These are phyloP conservation scores for Ophiosphaerella korrae DNA, from an alignment of 2,329 filamentous ascomycete genomes.

Conservation along the genomic window DNA sequence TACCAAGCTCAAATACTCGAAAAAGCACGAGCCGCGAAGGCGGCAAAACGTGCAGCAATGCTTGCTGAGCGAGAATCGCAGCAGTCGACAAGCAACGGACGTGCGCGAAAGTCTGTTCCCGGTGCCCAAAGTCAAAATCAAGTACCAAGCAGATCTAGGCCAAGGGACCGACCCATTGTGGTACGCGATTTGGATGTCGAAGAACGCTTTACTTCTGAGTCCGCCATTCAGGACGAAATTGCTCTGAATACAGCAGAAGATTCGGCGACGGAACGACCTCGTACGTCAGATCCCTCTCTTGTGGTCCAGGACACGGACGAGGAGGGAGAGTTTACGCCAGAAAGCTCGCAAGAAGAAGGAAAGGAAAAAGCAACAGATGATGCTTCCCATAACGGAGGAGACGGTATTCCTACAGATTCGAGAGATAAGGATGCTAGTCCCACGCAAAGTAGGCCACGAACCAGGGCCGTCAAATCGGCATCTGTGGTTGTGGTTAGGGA, in stretches of 20 bases:
- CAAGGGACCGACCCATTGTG: background rate
- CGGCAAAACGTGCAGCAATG: constrained; percentile 12
- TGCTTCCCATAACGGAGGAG: background rate
- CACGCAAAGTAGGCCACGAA: background rate
- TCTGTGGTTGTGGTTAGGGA: constrained; percentile 6
- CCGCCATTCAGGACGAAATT: background rate
- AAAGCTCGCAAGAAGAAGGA: background rate
- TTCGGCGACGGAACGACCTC: background rate
- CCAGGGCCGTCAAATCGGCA: background rate
- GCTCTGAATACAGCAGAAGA: background rate
- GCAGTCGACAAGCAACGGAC: background rate
- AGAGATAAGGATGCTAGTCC: background rate
- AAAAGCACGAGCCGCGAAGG: constrained; percentile 21
- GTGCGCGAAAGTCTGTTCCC: constrained; percentile 15
- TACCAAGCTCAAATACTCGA: constrained; percentile 1
- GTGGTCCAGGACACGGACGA: constrained; percentile 17
- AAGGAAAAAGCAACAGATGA: background rate
- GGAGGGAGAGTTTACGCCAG: constrained; percentile 8
- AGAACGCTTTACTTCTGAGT: no score
- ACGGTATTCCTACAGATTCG: background rate
- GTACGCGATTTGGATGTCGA: background rate
- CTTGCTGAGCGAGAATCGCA: constrained; percentile 4
- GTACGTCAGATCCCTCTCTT: background rate
- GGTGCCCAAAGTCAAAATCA: background rate
- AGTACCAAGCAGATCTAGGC: background rate